These are phyloP conservation scores for Podospora conica DNA, from an alignment of 495 filamentous ascomycete genomes.

Conservation along the genomic window DNA sequence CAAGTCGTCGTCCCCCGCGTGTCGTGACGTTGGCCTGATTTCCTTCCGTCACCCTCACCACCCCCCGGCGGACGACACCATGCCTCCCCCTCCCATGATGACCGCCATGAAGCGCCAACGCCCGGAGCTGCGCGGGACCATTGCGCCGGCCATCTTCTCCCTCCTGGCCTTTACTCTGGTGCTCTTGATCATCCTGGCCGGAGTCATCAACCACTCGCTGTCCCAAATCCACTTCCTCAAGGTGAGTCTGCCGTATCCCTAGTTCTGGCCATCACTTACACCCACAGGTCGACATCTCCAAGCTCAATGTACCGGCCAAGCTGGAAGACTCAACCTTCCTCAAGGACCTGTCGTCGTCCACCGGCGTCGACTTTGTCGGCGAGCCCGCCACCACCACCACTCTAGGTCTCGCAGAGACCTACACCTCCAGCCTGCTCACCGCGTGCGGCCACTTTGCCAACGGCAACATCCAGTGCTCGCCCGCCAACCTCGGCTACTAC, in stretches of 20 bases:
- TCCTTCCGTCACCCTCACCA: background rate
- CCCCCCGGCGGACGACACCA: background rate
- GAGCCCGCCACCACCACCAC: slow-evolving; percentile 20
- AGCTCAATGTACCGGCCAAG: slow-evolving; percentile 25
- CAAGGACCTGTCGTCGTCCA: slow-evolving; percentile 25
- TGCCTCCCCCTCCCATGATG: background rate
- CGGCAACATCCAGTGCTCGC: slow-evolving; percentile 21
- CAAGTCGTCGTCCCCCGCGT: background rate
- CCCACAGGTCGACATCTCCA: slow-evolving; percentile 26
- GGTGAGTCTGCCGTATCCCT: slow-evolving; percentile 12
- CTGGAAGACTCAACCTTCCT: slow-evolving; percentile 28
- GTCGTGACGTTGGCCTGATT: background rate
- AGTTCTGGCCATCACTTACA: background rate
- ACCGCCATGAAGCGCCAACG: slow-evolving; percentile 11
- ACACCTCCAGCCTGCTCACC: slow-evolving; percentile 31
- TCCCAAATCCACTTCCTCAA: slow-evolving; percentile 26
- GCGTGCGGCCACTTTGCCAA: slow-evolving; percentile 25
- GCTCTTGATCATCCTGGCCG: slow-evolving; percentile 26
- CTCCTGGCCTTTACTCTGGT: slow-evolving; percentile 23
- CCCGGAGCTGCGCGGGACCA: background rate
- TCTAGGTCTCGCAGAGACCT: slow-evolving; percentile 27
- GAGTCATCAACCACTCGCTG: slow-evolving; percentile 16
- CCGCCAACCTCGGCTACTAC: slow-evolving; percentile 24
- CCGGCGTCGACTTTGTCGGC: slow-evolving; percentile 30
- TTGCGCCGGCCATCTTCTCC: slow-evolving; percentile 21